Base-by-base conservation (phyloP, 345 rosid species). In the Lumnitzera racemosa region DNA sequence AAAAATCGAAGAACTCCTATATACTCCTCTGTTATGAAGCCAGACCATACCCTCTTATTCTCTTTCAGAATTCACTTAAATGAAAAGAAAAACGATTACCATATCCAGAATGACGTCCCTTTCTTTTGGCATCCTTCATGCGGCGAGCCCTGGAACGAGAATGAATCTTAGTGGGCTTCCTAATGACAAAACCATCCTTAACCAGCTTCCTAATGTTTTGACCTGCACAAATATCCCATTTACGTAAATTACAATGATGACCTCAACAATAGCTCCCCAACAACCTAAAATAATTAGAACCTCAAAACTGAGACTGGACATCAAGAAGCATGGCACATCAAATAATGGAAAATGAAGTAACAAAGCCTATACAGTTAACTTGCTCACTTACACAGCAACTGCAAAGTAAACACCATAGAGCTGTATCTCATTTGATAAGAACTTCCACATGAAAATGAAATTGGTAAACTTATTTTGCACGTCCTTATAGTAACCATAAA, bases 131-230 rank as follows among this genome's bases (percentile, higher is more conserved):
- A 57, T 80, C 87, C 67, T 83, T 89, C 90, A 87, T 73, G 0
- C 84, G 83, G 0, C 98, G 83, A 0, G 98, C 98, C 57, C 97
- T 89, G 2, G 98, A 78, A 0, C 96, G 91, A 24, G 98, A 92
- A 71, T 92, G 98, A 53, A 92, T 92, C 88, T 92, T 89, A 0
- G 98, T 89, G 61, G 97, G 98, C 72, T 90, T 92, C 81, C 89
- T 87, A 73, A 92, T 92, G 72, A 92, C 82, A 71, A 89, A 91
- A 24, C 98, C 98, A 82, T 91, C 96, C 75, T 87, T 91, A 57
- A 91, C 96, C 62, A 89, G 78, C 83, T 89, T 91, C 90, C 98
- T 85, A n/a, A 91, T 80, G 72, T 87, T 91, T 67, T 83, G 96
- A 54, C 98, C 98, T 91, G 76, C 65, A 62, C 16, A 59, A 27